Conservation (phyloP, 192 early-diverging fungal genomes). For the Nowakowskiella sp. region DNA sequence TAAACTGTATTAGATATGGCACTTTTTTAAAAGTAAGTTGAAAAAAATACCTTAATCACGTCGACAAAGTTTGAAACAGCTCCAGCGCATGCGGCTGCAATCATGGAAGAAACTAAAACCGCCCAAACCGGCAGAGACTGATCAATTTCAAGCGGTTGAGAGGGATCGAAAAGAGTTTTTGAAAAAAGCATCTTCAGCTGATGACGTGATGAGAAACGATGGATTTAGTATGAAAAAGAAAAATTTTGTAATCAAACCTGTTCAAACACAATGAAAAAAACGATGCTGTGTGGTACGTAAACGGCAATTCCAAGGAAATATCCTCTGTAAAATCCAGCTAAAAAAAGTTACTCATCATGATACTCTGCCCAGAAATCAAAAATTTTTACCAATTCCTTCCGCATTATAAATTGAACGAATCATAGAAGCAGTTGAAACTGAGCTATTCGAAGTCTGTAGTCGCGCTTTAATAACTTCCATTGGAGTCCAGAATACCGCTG, state of each 20-base stretch:
- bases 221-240: background rate
- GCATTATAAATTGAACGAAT: no score
- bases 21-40: no score
- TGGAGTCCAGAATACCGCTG: background rate
- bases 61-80: no score
- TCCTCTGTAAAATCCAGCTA: conserved; percentile 48
- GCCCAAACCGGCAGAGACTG: background rate
- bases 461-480: background rate
- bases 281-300: conserved; percentile 53
- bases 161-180: background rate
- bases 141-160: background rate
- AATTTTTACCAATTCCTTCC: no score
- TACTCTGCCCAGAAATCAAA: no score
- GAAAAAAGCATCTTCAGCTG: background rate
- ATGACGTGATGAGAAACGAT: background rate
- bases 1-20: no score
- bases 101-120: background rate
- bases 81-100: background rate
- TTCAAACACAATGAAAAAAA: conserved; percentile 51
- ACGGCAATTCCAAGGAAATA: conserved; percentile 55
- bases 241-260: conserved; percentile 11
- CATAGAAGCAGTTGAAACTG: no score
- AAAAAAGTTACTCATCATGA: no score
- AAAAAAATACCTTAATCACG: no score
- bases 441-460: background rate